These are phyloP conservation scores for Agrostemma githago DNA, from an alignment of 148 eudicot species.

Conservation along the genomic window DNA sequence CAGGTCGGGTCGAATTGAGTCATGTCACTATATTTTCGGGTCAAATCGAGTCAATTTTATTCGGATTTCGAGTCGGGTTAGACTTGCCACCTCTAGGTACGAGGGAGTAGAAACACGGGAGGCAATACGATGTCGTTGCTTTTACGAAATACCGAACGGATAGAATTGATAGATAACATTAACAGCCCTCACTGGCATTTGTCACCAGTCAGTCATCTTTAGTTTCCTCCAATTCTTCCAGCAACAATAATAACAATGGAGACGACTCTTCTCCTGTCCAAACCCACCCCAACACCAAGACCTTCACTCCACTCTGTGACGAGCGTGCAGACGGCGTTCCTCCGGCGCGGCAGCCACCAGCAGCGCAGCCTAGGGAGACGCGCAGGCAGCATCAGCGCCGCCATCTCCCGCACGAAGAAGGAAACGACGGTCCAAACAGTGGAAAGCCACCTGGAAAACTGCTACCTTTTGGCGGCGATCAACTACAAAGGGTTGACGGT, in stretches of 20 bases:
- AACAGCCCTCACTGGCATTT: too few relatives aligned
- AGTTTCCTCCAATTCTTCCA: constrained; percentile 46
- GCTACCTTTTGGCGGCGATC: constrained; percentile 80
- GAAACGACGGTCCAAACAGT: constrained; percentile 79
- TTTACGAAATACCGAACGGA: too few relatives aligned
- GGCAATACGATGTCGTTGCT: too few relatives aligned
- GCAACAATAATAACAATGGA: constrained; percentile 26
- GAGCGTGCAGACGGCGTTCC: constrained; percentile 23
- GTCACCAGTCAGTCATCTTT: too few relatives aligned
- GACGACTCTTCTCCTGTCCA: constrained; percentile 34
- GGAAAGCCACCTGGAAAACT: constrained; percentile 53
- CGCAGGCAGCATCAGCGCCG: constrained; percentile 37
- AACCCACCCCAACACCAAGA: constrained; percentile 29
- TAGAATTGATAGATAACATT: too few relatives aligned
- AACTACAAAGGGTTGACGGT: constrained; percentile 82
- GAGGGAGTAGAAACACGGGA: too few relatives aligned
- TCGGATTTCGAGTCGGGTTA: too few relatives aligned
- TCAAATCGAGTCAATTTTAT: too few relatives aligned
- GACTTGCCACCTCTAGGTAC: too few relatives aligned
- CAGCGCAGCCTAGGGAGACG: constrained; percentile 5
- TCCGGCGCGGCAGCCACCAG: constrained; percentile 11
- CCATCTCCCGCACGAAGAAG: constrained; percentile 76
- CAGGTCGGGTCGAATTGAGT: too few relatives aligned
- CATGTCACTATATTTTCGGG: too few relatives aligned
- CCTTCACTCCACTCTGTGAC: constrained; percentile 31